Conservation (phyloP, 108 stramenopile genomes). For the Stephanodiscus triporus region DNA sequence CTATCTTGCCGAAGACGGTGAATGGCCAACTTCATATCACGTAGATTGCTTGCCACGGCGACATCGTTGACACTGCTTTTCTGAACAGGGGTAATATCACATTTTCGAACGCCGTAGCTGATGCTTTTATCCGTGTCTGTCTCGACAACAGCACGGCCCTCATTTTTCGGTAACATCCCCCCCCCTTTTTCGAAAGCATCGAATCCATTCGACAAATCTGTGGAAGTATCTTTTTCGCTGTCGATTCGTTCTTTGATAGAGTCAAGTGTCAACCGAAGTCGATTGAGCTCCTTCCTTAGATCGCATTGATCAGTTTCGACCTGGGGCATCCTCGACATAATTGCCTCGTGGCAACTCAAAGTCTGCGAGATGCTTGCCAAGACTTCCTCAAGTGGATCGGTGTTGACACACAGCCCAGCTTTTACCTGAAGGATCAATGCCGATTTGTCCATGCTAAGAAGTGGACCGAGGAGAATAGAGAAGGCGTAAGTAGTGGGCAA, state of each 20-base stretch:
- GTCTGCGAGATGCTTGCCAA: conserved; percentile 7
- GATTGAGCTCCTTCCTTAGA: conserved; percentile 34
- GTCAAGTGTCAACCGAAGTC: conserved; percentile 10
- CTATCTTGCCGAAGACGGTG: conserved; percentile 30
- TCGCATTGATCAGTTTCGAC: conserved; percentile 15
- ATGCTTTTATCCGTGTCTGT: not conserved
- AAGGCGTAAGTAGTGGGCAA: no score
- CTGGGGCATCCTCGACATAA: conserved; percentile 15
- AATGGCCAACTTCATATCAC: conserved; percentile 27
- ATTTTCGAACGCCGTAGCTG: conserved; percentile 14
- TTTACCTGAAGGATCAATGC: conserved; percentile 9
- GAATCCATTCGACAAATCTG: conserved; percentile 1
- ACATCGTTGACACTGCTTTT: not conserved
- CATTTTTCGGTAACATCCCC: not conserved
- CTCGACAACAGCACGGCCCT: not conserved
- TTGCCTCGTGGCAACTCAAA: conserved; percentile 11
- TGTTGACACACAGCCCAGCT: conserved; percentile 13
- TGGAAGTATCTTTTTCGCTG: not conserved
- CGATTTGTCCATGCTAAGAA: not conserved
- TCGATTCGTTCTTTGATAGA: not conserved
- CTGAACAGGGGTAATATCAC: conserved; percentile 2
- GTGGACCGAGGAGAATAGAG: not conserved
- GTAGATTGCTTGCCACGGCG: conserved; percentile 10
- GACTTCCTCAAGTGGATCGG: conserved; percentile 8
- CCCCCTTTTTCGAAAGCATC: not conserved